phyloP scores from a whole-genome alignment of 2,329 filamentous ascomycete genomes.

The Colletotrichum sublineola region DNA sequence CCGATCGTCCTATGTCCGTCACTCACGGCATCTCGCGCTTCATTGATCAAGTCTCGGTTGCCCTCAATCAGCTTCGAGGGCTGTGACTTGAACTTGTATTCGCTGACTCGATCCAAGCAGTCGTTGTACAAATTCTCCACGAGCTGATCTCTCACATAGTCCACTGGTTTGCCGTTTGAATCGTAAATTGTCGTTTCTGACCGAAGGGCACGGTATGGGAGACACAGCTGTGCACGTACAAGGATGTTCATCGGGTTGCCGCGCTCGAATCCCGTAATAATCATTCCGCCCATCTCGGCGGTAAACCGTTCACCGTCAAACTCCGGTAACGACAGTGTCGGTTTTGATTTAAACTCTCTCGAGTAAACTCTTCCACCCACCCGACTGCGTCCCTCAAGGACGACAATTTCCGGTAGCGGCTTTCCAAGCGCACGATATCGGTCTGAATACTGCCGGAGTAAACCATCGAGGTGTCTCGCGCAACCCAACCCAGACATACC shows the following conservation, averaged over 20 bases:
- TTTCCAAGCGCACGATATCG: conserved; percentile 75
- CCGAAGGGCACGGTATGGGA: conserved; percentile 86
- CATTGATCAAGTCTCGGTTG: conserved; percentile 83
- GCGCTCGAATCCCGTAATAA: conserved; percentile 95
- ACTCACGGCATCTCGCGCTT: conserved; percentile 81
- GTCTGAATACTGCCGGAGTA: conserved; percentile 84
- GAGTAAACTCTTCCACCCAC: conserved; percentile 96
- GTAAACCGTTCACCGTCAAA: conserved; percentile 77
- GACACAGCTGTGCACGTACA: conserved; percentile 88
- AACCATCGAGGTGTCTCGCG: conserved; percentile 88
- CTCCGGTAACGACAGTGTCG: conserved; percentile 61
- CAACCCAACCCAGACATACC: conserved; percentile 95
- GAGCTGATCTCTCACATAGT: conserved; percentile 81
- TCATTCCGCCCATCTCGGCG: conserved; percentile 97
- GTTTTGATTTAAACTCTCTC: conserved; percentile 73
- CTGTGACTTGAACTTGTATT: conserved; percentile 85
- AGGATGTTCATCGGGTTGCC: conserved; percentile 95
- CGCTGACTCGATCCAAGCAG: conserved; percentile 89
- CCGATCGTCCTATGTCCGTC: conserved; percentile 80
- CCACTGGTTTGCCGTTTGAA: conserved; percentile 80
- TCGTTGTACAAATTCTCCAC: conserved; percentile 96
- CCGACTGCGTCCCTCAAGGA: conserved; percentile 88
- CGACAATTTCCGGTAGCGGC: conserved; percentile 78
- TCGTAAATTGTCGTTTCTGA: conserved; percentile 92
- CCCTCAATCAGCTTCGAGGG: conserved; percentile 82